Conservation (phyloP, 495 filamentous ascomycete genomes). For the Thermothielavioides terrestris region DNA sequence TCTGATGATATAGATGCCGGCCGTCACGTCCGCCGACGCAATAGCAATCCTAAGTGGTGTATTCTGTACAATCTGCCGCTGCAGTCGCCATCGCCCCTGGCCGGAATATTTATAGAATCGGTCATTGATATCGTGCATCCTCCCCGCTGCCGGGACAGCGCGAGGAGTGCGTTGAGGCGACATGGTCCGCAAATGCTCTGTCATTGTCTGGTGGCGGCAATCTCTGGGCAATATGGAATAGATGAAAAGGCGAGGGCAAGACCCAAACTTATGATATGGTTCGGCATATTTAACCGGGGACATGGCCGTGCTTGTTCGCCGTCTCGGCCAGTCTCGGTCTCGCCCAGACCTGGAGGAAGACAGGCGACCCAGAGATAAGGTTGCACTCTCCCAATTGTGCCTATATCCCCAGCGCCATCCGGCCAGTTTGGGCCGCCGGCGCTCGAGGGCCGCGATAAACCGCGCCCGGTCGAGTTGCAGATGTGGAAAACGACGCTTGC, state of each 20-base stretch:
- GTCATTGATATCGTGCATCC: slow-evolving; percentile 3
- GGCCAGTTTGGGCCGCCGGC: slow-evolving; percentile 21
- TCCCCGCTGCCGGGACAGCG: slow-evolving; percentile 11
- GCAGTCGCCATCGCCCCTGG: slow-evolving; percentile 2
- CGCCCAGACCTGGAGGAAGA: slow-evolving; percentile 10
- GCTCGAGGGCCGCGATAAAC: slow-evolving; percentile 23
- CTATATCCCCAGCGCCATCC: slow-evolving; percentile 17
- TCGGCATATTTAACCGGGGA: slow-evolving; percentile 29
- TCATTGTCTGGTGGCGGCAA: slow-evolving; percentile 24
- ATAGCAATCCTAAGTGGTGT: too few relatives aligned
- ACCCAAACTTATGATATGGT: slow-evolving; percentile 20
- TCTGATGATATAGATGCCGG: slow-evolving; percentile 18
- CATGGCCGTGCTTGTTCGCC: slow-evolving; percentile 5
- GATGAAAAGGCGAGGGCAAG: slow-evolving; percentile 23
- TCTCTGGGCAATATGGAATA: slow-evolving; percentile 30
- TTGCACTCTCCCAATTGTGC: slow-evolving; percentile 23
- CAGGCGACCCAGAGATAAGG: slow-evolving; percentile 16
- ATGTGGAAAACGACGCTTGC: not conserved
- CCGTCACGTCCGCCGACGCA: not conserved
- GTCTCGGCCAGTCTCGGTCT: slow-evolving; percentile 10
- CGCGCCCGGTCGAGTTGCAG: slow-evolving; percentile 7
- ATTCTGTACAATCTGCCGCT: not conserved
- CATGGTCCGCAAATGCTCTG: slow-evolving; percentile 13
- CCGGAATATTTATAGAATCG: slow-evolving; percentile 23
- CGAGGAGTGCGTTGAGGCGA: slow-evolving; percentile 13